Conservation (phyloP, 1,139 yeast species). For the Debaryomyces sp. region DNA sequence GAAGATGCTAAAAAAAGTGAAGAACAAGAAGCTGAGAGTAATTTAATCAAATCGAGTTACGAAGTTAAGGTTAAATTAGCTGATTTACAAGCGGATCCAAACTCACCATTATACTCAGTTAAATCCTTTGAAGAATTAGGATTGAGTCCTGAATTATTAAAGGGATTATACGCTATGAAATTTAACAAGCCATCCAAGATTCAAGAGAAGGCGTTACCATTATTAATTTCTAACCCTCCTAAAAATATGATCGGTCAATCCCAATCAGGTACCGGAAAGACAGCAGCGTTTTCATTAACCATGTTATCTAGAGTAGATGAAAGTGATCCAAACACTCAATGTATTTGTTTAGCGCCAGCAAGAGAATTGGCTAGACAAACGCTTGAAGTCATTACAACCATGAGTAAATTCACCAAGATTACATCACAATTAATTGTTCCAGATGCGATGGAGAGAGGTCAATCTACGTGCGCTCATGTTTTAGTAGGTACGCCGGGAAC, state of each 20-base stretch:
- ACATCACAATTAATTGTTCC: constrained; percentile 83
- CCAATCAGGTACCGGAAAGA: constrained; percentile 98
- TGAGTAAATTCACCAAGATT: constrained; percentile 87
- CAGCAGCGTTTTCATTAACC: constrained; percentile 94
- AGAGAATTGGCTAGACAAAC: constrained; percentile 98
- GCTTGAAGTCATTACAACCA: constrained; percentile 79
- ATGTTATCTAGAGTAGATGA: constrained; percentile 81
- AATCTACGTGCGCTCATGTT: constrained; percentile 63
- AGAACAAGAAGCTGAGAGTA: constrained; percentile 38
- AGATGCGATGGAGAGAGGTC: constrained; percentile 61
- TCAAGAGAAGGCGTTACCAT: constrained; percentile 94
- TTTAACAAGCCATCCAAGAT: constrained; percentile 93
- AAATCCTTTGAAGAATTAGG: constrained; percentile 93
- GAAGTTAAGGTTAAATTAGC: constrained; percentile 95
- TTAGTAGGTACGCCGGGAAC: constrained; percentile 96
- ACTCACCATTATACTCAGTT: constrained; percentile 89
- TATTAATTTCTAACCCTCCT: constrained; percentile 79
- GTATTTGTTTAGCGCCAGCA: constrained; percentile 89
- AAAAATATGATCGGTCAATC: constrained; percentile 95
- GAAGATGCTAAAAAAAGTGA: constrained; percentile 14
- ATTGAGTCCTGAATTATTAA: constrained; percentile 72
- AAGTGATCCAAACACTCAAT: constrained; percentile 65
- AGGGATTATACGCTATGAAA: constrained; percentile 94
- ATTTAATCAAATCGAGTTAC: constrained; percentile 71
- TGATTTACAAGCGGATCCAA: constrained; percentile 95